Evolutionary conservation across 495 filamentous ascomycete genomes (phyloP).

Genomic region (Talaromyces thailandensis): DNA sequence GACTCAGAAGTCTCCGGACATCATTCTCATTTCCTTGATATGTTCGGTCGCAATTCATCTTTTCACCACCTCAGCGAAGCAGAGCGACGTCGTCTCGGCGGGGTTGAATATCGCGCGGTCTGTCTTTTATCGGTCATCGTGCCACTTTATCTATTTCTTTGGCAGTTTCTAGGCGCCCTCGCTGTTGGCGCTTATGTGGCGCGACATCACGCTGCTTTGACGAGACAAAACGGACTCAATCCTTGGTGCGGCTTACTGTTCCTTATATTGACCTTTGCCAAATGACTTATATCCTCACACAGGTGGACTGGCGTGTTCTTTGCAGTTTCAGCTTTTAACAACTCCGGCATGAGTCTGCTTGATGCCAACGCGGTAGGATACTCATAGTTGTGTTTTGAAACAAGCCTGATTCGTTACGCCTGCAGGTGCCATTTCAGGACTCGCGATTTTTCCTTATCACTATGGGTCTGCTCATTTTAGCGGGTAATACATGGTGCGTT

Average conservation of each 20-base stretch:
- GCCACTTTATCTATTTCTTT: neutral
- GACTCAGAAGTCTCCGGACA: neutral
- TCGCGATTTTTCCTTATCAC: neutral
- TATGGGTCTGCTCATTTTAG: neutral
- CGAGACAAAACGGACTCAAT: neutral
- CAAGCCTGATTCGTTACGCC: neutral
- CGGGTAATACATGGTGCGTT: neutral
- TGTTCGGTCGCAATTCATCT: neutral
- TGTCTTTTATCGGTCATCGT: neutral
- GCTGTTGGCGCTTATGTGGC: neutral
- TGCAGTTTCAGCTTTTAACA: neutral
- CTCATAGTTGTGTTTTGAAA: neutral
- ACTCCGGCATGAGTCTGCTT: neutral
- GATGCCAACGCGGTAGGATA: neutral
- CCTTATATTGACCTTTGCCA: neutral
- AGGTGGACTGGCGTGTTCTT: neutral
- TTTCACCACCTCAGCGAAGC: neutral
- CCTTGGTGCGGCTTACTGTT: neutral
- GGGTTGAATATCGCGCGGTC: neutral
- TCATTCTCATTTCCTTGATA: neutral
- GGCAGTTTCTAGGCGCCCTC: neutral
- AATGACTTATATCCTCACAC: neutral
- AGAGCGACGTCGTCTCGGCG: neutral
- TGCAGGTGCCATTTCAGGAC: neutral
- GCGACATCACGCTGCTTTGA: neutral